Evolutionary conservation across 2,329 filamentous ascomycete genomes (phyloP), one percentile per base, ranked within the genome.

Genomic region (Colletotrichum euphorbiae): DNA sequence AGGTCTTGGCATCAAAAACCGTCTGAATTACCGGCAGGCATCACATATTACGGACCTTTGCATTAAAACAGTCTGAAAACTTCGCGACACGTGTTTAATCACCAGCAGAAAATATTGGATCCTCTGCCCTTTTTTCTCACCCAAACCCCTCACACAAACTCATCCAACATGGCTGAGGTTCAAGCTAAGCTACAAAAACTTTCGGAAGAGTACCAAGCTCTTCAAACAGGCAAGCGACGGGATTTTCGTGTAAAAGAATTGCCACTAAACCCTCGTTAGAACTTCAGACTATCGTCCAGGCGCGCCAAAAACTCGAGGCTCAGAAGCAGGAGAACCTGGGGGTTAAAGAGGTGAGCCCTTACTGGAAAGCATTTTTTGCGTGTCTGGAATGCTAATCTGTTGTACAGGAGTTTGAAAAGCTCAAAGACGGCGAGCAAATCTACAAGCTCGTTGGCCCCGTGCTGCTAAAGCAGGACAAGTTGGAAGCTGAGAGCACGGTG

Each of bases 371-470:
- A 9, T 0, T 15, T 8, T 11, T 2, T 1, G 0, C 28, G 58
- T 33, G 28, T 40, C 11, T 50, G 21, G 12, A 9, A 12, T 13
- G n/a, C 42, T 63, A 5, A 66, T 6, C 1, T 2, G 8, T 1
- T 31, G 15, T 15, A 38, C 71, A 96, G 90, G 95, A 98, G 80
- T 98, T 98, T 78, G 85, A 89, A 45, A 85, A 87, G 61, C 85
- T 98, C 67, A 88, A 90, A 74, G 91, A 94, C 42, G 91, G 91
- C 73, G 92, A 97, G 75, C 93, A 90, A 71, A 97, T 99, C 79
- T 99, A 97, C 88, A 99, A 98, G 81, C 89, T 98, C 46, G 90
- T 97, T 52, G 96, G 96, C 0, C 96, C 96, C 0, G 93, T 98
- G 6, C 83, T 99, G 42, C 80, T 99, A 75, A 98, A 98, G 85